Evolutionary conservation across 73 alveolate genomes (phyloP), one percentile per base, ranked within the genome.

Genomic region (Blepharisma stoltei): DNA sequence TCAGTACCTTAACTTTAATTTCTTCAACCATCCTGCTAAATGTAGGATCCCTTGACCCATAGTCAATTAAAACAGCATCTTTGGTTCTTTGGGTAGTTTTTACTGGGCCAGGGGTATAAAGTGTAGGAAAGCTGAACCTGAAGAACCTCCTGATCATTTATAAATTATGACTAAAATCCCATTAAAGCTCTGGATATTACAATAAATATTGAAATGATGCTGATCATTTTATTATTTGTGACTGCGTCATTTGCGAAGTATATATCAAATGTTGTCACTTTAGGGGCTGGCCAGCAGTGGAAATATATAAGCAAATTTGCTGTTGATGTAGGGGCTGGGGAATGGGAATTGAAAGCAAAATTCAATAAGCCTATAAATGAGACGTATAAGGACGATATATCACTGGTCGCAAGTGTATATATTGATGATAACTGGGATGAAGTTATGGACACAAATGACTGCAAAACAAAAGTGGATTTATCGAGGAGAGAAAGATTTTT

Each of bases 61-160:
- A 77, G 48, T 86, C 94, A 32, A 67, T 70, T 8, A 67, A 41
- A 54, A 76, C 60, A 25, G 90, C 76, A 8, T 53, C 78, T 78
- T 86, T 86, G 9, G 84, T 86, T 11, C 71, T 47, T 50, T 44
- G 50, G 47, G 86, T 32, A 6, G 94, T 86, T 27, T 83, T 48
- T 8, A 85, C 67, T 41, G 94, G 94, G 18, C 94, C 94, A 54
- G 92, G 92, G 37, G 92, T 85, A 60, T 77, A 85, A 32, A 32
- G 41, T 32, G 41, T 32, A 32, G 41, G 41, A 32, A 32, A 32
- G 41, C 41, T 32, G 41, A 32, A 32, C 3, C 41, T 0, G 41
- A 32, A 32, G 41, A 32, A 32, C 3, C 41, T 32, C 41, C 41
- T 32, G 41, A 32, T 32, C 41, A 32, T 32, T 32, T 32, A 32